phyloP scores from a whole-genome alignment of 179 eudicot genomes.

The Actinidia arguta region DNA sequence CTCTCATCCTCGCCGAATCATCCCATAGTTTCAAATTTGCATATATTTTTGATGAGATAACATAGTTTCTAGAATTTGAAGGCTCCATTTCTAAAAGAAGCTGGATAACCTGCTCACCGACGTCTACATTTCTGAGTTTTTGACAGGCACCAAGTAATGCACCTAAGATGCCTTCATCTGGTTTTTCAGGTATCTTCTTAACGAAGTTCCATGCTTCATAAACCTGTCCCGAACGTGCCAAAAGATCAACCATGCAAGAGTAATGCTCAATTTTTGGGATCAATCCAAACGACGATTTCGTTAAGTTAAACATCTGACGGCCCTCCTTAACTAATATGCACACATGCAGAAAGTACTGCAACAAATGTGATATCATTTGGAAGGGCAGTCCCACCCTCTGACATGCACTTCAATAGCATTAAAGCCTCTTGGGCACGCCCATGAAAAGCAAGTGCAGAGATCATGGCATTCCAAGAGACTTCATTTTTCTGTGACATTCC shows the following conservation, averaged over 20 bases:
- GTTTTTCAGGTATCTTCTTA: conserved; percentile 59
- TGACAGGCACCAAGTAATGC: conserved; percentile 69
- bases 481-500: conserved; percentile 52
- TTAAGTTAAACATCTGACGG: conserved; percentile 41
- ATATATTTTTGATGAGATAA: conserved; percentile 60
- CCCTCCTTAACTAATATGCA: conserved; percentile 67
- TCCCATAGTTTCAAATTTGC: conserved; percentile 57
- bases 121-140: conserved; percentile 46
- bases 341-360: conserved; percentile 67
- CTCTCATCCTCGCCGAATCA: conserved; percentile 66
- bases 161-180: conserved; percentile 65
- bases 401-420: conserved; percentile 51
- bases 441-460: conserved; percentile 65
- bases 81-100: conserved; percentile 57
- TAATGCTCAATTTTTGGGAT: conserved; percentile 67
- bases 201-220: conserved; percentile 72
- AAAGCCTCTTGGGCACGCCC: conserved; percentile 56
- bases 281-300: conserved; percentile 50
- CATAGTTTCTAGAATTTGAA: conserved; percentile 59
- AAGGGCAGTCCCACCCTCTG: conserved; percentile 15
- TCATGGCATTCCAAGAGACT: conserved; percentile 73
- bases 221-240: conserved; percentile 61
- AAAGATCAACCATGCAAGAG: conserved; percentile 77
- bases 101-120: conserved; percentile 54
- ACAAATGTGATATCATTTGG: conserved; percentile 64